Evolutionary conservation across 352 stramenopile species (phyloP).

Genomic region (Phytophthora quininea): DNA sequence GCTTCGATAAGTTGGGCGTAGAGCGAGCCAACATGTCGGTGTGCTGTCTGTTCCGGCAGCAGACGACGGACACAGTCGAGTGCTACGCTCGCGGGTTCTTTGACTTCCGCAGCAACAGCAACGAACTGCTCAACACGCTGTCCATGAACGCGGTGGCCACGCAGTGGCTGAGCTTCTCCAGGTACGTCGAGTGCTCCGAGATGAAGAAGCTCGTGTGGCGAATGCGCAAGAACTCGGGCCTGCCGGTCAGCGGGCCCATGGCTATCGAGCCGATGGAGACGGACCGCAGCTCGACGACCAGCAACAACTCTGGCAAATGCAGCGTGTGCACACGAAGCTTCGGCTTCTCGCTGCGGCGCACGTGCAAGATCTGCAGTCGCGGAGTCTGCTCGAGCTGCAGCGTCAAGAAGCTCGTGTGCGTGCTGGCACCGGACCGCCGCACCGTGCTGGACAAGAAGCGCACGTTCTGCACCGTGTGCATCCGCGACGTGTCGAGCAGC

Average conservation of each 20-base stretch:
- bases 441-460: conserved; percentile 43
- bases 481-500: conserved; percentile 32
- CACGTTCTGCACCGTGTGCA: conserved; percentile 43
- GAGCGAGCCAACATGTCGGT: conserved; percentile 60
- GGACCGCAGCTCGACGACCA: background rate
- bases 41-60: conserved; percentile 55
- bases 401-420: conserved; percentile 48
- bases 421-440: conserved; percentile 41
- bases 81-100: conserved; percentile 58
- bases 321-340: conserved; percentile 21
- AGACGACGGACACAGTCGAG: conserved; percentile 40
- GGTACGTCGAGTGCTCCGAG: conserved; percentile 47
- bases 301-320: conserved; percentile 12
- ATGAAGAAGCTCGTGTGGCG: conserved; percentile 75
- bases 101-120: conserved; percentile 46
- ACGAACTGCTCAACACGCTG: conserved; percentile 45
- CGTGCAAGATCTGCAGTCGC: conserved; percentile 34
- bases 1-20: conserved; percentile 69
- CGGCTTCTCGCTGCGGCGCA: conserved; percentile 21
- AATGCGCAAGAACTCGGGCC: conserved; percentile 39
- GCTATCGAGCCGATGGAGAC: conserved; percentile 16
- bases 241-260: conserved; percentile 29
- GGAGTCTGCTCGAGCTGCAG: conserved; percentile 38
- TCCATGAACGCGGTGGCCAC: conserved; percentile 49
- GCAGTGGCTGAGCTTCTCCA: conserved; percentile 45